Evolutionary conservation across 192 early-diverging fungal species (phyloP), one percentile per base, ranked within the genome.

Genomic region (Backusella mclennaniae): DNA sequence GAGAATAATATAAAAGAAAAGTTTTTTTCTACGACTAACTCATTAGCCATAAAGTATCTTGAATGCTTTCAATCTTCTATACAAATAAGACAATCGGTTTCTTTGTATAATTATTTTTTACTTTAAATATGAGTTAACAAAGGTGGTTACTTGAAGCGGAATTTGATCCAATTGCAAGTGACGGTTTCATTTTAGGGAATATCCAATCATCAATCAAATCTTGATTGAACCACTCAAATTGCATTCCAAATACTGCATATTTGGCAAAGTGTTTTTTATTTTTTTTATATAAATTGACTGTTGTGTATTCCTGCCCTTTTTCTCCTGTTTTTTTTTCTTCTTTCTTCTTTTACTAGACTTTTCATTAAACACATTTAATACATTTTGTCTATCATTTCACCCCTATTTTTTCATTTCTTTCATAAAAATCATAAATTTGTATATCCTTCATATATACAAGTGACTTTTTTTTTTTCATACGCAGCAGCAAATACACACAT

Each of bases 271-370:
- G 53, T 56, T 69, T 69, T 69, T 68, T 49, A 70, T 69, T 21
- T 44, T 52, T 69, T 76, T 49, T 69, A 31, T 38, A 63, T 56
- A 35, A 39, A 35, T 33, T 56, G 21, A 15, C 23, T 41, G 41
- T 67, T 75, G 23, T 67, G 19, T 75, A 42, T 42, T 75, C 67
- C 17, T 49, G 17, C 46, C 46, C 46, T 38, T 74, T 66, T 53
- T 73, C 33, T 41, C 15, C 36, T 63, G 35, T 39, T 63, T 74
- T 74, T 23, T 67, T 66, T 74, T 39, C 17, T n/a, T 14, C 19
- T 67, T 38, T 67, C 39, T 56, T 52, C 46, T 26, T 56, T 35
- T 33, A 21, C 29, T 56, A 23, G 31, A 42, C 23, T 72, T 23
- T 44, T 26, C 44, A 52, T 36, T 72, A 46, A 44, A 44, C 1